These are phyloP conservation scores for Arabidopsis hybrid DNA, from an alignment of 441 rosid genomes.

Conservation along the genomic window DNA sequence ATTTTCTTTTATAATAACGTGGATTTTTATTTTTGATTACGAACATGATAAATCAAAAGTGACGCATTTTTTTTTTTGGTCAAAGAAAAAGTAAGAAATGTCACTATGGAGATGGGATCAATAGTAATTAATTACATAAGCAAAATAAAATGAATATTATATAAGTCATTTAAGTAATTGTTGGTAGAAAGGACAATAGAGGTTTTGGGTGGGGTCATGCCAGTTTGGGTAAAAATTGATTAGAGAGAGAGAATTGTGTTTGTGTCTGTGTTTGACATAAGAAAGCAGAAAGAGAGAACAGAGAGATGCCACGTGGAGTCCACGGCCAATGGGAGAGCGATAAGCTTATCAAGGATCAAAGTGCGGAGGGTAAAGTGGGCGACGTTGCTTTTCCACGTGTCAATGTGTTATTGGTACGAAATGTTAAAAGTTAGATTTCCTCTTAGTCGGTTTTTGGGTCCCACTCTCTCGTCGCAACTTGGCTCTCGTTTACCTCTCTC, in stretches of 20 bases:
- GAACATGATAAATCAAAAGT: neutral
- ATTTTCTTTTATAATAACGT: neutral
- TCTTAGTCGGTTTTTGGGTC: slow-evolving; percentile 25
- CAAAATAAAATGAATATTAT: neutral
- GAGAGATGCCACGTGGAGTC: neutral
- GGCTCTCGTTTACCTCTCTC: slow-evolving; percentile 1
- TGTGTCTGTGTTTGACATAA: neutral
- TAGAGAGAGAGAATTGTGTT: neutral
- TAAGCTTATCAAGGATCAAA: slow-evolving; percentile 43
- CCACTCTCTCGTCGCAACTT: slow-evolving; percentile 32
- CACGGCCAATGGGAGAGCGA: slow-evolving; percentile 42
- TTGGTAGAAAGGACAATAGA: slow-evolving; percentile 28
- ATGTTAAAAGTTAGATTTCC: slow-evolving; percentile 38
- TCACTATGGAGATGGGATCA: neutral
- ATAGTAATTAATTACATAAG: neutral
- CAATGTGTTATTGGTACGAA: neutral
- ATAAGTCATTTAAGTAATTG: slow-evolving; percentile 13
- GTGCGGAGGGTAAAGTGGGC: slow-evolving; percentile 38
- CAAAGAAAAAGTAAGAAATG: slow-evolving; percentile 7
- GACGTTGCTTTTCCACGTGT: slow-evolving; percentile 44
- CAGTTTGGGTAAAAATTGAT: slow-evolving; percentile 32
- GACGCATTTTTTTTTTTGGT: neutral
- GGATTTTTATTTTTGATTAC: neutral
- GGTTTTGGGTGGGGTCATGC: slow-evolving; percentile 32
- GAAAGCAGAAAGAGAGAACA: slow-evolving; percentile 16